Percentiles rank a stretch among this genome's conserved stretches.
phyloP scores from a whole-genome alignment of 2,329 filamentous ascomycete species.

The Fusarium sp. region DNA sequence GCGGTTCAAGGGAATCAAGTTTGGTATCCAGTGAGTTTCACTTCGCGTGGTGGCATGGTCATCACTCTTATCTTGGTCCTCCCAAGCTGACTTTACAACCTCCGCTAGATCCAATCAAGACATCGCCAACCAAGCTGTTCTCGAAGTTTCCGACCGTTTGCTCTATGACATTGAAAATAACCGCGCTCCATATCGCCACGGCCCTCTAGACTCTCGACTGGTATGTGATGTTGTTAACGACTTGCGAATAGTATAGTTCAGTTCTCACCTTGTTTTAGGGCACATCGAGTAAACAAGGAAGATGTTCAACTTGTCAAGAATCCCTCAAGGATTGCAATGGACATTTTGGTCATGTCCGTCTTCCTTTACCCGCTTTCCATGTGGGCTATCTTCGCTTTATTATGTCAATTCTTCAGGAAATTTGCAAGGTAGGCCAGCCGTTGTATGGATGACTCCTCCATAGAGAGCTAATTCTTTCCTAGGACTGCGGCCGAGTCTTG shows the following conservation, averaged over 20 bases:
- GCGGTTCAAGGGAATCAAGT: constrained; percentile 91
- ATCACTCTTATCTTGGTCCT: neutral
- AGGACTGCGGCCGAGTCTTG: constrained; percentile 84
- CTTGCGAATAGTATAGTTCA: neutral
- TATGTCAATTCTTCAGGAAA: constrained; percentile 89
- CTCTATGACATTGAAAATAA: constrained; percentile 90
- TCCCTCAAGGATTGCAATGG: constrained; percentile 87
- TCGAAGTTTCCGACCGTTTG: constrained; percentile 93
- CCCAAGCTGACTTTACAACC: neutral
- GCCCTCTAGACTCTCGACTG: constrained; percentile 87
- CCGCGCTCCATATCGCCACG: constrained; percentile 79
- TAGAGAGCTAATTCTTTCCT: constrained; percentile 4
- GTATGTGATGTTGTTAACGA: constrained; percentile 46
- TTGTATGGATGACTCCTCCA: neutral
- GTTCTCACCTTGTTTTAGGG: constrained; percentile 57
- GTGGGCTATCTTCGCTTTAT: constrained; percentile 96
- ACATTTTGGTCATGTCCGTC: constrained; percentile 92
- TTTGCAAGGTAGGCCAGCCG: constrained; percentile 74
- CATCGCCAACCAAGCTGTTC: constrained; percentile 92
- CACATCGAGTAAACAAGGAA: constrained; percentile 83
- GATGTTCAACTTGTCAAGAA: constrained; percentile 85
- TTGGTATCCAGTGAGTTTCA: constrained; percentile 80
- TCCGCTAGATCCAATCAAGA: constrained; percentile 81
- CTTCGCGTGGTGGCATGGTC: neutral
- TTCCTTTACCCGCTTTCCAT: constrained; percentile 92